Percentiles rank a stretch among this genome's conserved stretches.
These are phyloP conservation scores for Beauveria brongniartii DNA, from an alignment of 2,329 filamentous ascomycete species.

Conservation along the genomic window DNA sequence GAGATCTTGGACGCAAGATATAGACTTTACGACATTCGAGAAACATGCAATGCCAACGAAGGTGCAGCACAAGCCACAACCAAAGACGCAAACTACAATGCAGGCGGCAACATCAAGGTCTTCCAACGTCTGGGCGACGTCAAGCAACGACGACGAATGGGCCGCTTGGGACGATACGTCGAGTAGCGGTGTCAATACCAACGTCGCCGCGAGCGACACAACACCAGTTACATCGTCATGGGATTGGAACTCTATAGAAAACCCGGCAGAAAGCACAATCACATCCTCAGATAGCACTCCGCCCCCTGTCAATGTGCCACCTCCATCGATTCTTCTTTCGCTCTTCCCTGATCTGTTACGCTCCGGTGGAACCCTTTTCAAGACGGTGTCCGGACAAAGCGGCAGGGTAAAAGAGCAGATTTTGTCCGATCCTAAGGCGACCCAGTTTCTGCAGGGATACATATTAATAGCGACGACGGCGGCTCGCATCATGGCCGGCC, in stretches of 20 bases:
- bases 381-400: slow-evolving; percentile 51
- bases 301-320: slow-evolving; percentile 81
- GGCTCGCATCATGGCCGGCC: slow-evolving; percentile 74
- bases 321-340: slow-evolving; percentile 73
- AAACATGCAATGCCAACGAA: background rate
- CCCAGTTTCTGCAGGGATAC: slow-evolving; percentile 57
- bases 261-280: slow-evolving; percentile 14
- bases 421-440: slow-evolving; percentile 52
- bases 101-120: background rate
- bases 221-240: slow-evolving; percentile 28
- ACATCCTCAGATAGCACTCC: slow-evolving; percentile 26
- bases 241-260: slow-evolving; percentile 42
- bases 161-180: slow-evolving; percentile 42
- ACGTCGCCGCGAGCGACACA: slow-evolving; percentile 8
- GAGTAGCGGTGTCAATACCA: slow-evolving; percentile 7
- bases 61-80: background rate
- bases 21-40: background rate
- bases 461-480: slow-evolving; percentile 58
- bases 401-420: slow-evolving; percentile 53
- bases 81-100: background rate
- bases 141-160: slow-evolving; percentile 38
- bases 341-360: slow-evolving; percentile 65
- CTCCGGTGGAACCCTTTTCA: slow-evolving; percentile 58
- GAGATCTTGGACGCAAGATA: background rate
- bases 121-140: slow-evolving; percentile 3